Evolutionary conservation across 148 eudicot species (phyloP).

Genomic region (Oxyria digyna): DNA sequence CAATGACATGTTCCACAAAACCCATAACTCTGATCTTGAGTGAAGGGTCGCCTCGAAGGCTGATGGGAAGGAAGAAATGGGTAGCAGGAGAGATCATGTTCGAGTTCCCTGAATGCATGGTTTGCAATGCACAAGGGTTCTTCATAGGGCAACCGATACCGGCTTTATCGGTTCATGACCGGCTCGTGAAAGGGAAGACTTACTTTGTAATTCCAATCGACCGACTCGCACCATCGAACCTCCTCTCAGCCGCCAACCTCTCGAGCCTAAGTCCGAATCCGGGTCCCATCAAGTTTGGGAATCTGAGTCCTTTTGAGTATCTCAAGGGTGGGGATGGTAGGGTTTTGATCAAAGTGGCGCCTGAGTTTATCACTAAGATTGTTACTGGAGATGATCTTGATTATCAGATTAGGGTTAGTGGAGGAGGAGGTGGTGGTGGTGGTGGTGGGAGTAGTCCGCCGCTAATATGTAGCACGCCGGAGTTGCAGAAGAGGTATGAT

Average conservation of each 20-base stretch:
- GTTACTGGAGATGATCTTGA: conserved; percentile 15
- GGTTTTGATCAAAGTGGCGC: conserved; percentile 57
- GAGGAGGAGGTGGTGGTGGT: background rate
- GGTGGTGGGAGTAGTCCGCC: conserved; percentile 2
- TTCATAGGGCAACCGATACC: conserved; percentile 67
- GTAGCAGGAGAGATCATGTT: conserved; percentile 67
- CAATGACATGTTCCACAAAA: background rate
- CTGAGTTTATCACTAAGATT: conserved; percentile 41
- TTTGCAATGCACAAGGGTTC: conserved; percentile 78
- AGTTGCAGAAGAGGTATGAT: conserved; percentile 59
- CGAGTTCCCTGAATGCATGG: conserved; percentile 66
- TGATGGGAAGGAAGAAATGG: background rate
- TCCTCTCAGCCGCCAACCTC: conserved; percentile 46
- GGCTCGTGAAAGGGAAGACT: conserved; percentile 38
- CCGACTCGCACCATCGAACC: conserved; percentile 25
- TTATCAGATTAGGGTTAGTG: conserved; percentile 5
- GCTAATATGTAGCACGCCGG: conserved; percentile 64
- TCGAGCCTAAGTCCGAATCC: conserved; percentile 20
- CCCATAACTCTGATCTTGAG: conserved; percentile 3
- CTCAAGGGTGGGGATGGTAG: conserved; percentile 51
- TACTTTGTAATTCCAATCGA: conserved; percentile 73
- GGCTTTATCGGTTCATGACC: conserved; percentile 37
- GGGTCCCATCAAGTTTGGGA: conserved; percentile 16
- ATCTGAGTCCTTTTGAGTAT: conserved; percentile 45
- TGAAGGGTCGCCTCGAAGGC: background rate